Evolutionary conservation across 495 filamentous ascomycete species (phyloP).

Genomic region (Pyrenopolyporus hunteri): DNA sequence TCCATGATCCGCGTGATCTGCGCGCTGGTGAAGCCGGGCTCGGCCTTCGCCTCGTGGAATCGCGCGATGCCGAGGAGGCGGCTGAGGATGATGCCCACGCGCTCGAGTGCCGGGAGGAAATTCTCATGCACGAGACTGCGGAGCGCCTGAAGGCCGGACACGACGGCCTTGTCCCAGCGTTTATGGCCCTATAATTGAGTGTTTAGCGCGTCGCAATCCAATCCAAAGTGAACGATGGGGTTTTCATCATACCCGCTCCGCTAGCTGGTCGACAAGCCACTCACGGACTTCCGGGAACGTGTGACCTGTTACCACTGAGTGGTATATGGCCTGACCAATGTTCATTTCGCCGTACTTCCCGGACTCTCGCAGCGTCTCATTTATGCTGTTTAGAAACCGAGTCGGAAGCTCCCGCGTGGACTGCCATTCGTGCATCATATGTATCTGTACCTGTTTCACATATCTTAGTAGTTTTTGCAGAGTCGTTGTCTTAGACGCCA

Average conservation of each 20-base stretch:
- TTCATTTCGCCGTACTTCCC: conserved; percentile 45
- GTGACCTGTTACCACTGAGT: conserved; percentile 84
- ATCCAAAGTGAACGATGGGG: neutral
- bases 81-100: conserved; percentile 80
- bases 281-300: conserved; percentile 78
- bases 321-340: conserved; percentile 79
- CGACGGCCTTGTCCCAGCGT: conserved; percentile 89
- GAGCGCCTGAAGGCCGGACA: conserved; percentile 75
- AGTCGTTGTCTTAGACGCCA: conserved; percentile 85
- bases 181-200: conserved; percentile 77
- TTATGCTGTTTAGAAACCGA: conserved; percentile 75
- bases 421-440: conserved; percentile 81
- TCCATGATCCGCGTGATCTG: conserved; percentile 64
- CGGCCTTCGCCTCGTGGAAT: conserved; percentile 72
- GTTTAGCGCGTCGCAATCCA: conserved; percentile 5
- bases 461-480: conserved; percentile 86
- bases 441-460: conserved; percentile 73
- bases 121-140: conserved; percentile 81
- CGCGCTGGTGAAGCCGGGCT: conserved; percentile 65
- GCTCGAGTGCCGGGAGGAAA: conserved; percentile 83
- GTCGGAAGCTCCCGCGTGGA: conserved; percentile 78
- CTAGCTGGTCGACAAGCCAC: conserved; percentile 86
- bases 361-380: conserved; percentile 60
- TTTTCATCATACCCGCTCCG: conserved; percentile 72
- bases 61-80: conserved; percentile 84